Evolutionary conservation across 1,284 basidiomycete genomes (phyloP).

Genomic region (Afroboletus lepidellus): DNA sequence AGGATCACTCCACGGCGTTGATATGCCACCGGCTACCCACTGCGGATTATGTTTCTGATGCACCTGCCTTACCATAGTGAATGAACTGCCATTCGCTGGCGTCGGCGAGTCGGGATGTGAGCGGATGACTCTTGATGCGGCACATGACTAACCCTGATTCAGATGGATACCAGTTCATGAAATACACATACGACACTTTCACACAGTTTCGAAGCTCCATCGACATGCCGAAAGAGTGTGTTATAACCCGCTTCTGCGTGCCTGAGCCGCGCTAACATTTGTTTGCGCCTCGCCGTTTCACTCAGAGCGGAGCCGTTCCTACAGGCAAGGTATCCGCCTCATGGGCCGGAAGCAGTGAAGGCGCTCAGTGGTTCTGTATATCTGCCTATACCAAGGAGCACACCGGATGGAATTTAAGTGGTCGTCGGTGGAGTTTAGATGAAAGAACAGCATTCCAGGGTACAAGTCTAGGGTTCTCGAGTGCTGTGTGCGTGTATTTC

Average conservation of each 20-base stretch:
- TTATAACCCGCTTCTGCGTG: conserved; percentile 2
- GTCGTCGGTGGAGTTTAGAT: background rate
- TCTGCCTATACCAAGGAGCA: conserved; percentile 19
- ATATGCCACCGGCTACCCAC: background rate
- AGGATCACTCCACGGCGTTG: background rate
- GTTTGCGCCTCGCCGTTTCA: background rate
- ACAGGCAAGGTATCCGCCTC: conserved; percentile 23
- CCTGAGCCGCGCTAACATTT: background rate
- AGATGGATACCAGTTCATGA: conserved; percentile 46
- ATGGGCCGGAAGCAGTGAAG: conserved; percentile 18
- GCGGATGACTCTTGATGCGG: conserved; percentile 32
- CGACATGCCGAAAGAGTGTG: conserved; percentile 42
- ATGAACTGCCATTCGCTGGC: conserved; percentile 30
- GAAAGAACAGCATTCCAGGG: background rate
- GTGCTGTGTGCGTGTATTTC: background rate
- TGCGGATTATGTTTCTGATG: background rate
- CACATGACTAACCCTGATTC: conserved; percentile 1
- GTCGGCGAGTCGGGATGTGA: conserved; percentile 47
- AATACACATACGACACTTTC: conserved; percentile 47
- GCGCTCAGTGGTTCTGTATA: conserved; percentile 6
- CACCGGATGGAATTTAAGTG: conserved; percentile 1
- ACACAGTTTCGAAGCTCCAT: conserved; percentile 45
- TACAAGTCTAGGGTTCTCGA: background rate
- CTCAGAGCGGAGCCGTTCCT: conserved; percentile 24
- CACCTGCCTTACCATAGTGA: conserved; percentile 5